Evolutionary conservation across 257 asterid species (phyloP).

Genomic region (Solanum chilense): DNA sequence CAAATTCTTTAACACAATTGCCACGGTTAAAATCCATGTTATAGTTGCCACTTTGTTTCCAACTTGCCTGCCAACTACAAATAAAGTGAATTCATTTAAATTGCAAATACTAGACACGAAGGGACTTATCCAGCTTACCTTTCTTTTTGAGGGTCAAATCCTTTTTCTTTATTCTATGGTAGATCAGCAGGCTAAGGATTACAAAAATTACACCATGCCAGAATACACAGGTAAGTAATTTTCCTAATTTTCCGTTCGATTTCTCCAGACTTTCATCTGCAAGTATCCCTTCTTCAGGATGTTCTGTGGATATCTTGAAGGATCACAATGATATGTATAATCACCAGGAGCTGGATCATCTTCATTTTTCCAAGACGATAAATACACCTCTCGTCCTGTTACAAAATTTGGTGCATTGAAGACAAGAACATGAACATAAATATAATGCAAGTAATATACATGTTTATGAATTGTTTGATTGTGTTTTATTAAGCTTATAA

Average conservation of each 20-base stretch:
- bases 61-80: not conserved
- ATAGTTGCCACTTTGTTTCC: not conserved
- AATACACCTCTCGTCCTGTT: conserved; percentile 1
- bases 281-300: not conserved
- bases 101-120: not conserved
- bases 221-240: not conserved
- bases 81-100: not conserved
- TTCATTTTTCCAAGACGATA: conserved; percentile 20
- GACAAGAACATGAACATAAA: not conserved
- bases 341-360: conserved; percentile 34
- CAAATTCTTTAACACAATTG: conserved; percentile 8
- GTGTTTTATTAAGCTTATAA: not conserved
- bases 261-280: not conserved
- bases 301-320: conserved; percentile 21
- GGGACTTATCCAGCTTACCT: not conserved
- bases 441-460: not conserved
- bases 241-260: not conserved
- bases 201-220: not conserved
- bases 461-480: not conserved
- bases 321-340: conserved; percentile 5
- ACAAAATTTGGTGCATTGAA: not conserved
- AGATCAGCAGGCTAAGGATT: not conserved
- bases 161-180: not conserved
- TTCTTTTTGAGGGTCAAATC: not conserved
- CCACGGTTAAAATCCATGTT: not conserved